phyloP scores from a whole-genome alignment of 352 stramenopile species.

The Pythium graminicola region DNA sequence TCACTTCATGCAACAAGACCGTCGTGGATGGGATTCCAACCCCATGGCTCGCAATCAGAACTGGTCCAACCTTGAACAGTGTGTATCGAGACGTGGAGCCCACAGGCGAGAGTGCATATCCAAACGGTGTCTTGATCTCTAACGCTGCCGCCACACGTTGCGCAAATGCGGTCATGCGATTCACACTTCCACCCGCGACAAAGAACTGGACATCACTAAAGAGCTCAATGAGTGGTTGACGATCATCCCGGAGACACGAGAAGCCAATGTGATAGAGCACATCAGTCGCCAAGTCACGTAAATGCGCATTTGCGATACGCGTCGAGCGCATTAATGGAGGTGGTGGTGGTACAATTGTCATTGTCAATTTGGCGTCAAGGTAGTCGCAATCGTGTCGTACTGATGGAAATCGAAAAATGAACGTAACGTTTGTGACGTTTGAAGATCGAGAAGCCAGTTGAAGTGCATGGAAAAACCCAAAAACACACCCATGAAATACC shows the following conservation, averaged over 20 bases:
- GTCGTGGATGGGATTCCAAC: slow-evolving; percentile 79
- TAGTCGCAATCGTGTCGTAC: no score
- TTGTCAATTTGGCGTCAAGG: no score
- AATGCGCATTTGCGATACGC: slow-evolving; percentile 61
- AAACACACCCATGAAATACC: no score
- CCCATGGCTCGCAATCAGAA: slow-evolving; percentile 75
- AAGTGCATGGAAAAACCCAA: neutral
- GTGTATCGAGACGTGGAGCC: slow-evolving; percentile 67
- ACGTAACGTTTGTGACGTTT: slow-evolving; percentile 10
- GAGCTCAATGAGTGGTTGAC: slow-evolving; percentile 33
- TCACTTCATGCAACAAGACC: slow-evolving; percentile 78
- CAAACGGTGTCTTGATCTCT: slow-evolving; percentile 49
- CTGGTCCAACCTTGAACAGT: slow-evolving; percentile 74
- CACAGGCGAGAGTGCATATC: slow-evolving; percentile 54
- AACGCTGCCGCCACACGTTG: slow-evolving; percentile 47
- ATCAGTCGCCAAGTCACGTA: slow-evolving; percentile 50
- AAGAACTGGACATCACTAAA: slow-evolving; percentile 82
- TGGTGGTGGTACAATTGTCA: neutral
- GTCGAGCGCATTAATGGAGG: neutral
- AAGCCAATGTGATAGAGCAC: slow-evolving; percentile 78
- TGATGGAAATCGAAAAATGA: no score
- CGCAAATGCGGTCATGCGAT: slow-evolving; percentile 73
- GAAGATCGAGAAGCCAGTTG: slow-evolving; percentile 1
- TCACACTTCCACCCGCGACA: slow-evolving; percentile 57
- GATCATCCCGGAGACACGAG: slow-evolving; percentile 43